Evolutionary conservation across 2,329 filamentous ascomycete genomes (phyloP).

Genomic region (Microcyclospora pomicola): DNA sequence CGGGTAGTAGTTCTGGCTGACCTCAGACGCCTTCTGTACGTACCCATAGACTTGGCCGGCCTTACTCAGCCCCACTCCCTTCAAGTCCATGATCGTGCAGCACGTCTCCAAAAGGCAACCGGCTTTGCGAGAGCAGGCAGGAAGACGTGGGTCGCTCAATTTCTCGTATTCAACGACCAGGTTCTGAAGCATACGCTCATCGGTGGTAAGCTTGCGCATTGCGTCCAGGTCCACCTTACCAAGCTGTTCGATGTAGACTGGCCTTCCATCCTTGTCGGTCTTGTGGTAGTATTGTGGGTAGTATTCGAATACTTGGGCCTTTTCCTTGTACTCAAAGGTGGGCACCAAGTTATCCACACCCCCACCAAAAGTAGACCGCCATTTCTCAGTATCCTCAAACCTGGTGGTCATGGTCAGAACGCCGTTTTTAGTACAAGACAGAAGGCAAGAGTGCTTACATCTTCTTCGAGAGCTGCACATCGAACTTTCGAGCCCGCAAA

Average conservation of each 20-base stretch:
- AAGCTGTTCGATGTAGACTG: slow-evolving; percentile 91
- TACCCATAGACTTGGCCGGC: slow-evolving; percentile 77
- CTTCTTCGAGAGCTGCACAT: slow-evolving; percentile 66
- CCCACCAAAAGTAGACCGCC: slow-evolving; percentile 67
- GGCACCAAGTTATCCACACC: slow-evolving; percentile 65
- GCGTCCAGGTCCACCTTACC: slow-evolving; percentile 81
- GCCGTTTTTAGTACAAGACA: not conserved
- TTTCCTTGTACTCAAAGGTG: slow-evolving; percentile 79
- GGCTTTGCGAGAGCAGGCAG: slow-evolving; percentile 85
- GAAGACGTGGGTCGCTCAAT: slow-evolving; percentile 79
- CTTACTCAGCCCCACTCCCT: slow-evolving; percentile 76
- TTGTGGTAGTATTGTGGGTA: slow-evolving; percentile 99
- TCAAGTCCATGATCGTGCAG: slow-evolving; percentile 97
- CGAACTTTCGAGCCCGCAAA: slow-evolving; percentile 86
- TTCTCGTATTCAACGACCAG: slow-evolving; percentile 97
- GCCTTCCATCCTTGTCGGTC: slow-evolving; percentile 86
- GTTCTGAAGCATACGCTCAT: slow-evolving; percentile 91
- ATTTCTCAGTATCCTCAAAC: slow-evolving; percentile 83
- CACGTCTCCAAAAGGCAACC: slow-evolving; percentile 89
- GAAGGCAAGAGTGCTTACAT: slow-evolving; percentile 49
- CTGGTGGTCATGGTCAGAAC: slow-evolving; percentile 34
- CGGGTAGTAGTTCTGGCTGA: slow-evolving; percentile 98
- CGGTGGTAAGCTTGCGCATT: slow-evolving; percentile 86
- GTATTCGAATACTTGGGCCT: slow-evolving; percentile 68
- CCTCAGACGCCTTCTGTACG: slow-evolving; percentile 66